phyloP scores from a whole-genome alignment of 2,329 filamentous ascomycete genomes.

The Lasiodiplodia citricola region DNA sequence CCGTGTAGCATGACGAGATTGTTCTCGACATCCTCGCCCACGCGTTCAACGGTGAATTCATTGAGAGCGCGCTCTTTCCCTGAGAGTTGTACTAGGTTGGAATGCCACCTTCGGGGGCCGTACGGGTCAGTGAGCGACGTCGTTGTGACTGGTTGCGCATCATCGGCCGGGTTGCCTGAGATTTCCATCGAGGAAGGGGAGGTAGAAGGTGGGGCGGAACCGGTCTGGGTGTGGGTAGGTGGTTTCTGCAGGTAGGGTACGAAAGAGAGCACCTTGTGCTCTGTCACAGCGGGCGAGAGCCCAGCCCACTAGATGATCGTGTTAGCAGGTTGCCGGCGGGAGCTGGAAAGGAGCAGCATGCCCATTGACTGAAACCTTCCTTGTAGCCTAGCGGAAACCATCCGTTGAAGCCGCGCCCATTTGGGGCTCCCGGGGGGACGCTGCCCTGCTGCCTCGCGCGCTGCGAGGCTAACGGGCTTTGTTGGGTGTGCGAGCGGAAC shows the following conservation, averaged over 20 bases:
- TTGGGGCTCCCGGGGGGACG: constrained; percentile 34
- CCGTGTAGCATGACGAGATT: constrained; percentile 95
- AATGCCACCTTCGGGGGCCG: constrained; percentile 84
- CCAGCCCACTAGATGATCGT: constrained; percentile 72
- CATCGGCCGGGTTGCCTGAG: constrained; percentile 39
- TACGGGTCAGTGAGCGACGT: constrained; percentile 70
- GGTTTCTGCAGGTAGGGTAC: constrained; percentile 80
- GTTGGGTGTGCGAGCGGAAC: constrained; percentile 40
- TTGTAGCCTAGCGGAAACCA: constrained; percentile 91
- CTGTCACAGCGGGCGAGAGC: constrained; percentile 80
- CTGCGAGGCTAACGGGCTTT: constrained; percentile 56
- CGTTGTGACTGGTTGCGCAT: constrained; percentile 52
- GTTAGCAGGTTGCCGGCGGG: background rate
- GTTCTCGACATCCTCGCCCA: constrained; percentile 79
- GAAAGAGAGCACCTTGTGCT: constrained; percentile 84
- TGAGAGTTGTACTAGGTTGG: constrained; percentile 79
- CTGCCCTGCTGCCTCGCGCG: constrained; percentile 46
- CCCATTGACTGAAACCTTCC: constrained; percentile 91
- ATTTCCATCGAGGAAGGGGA: constrained; percentile 48
- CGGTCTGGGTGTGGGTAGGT: constrained; percentile 70
- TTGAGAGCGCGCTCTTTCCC: constrained; percentile 89
- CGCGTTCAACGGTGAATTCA: constrained; percentile 87
- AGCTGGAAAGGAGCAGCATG: constrained; percentile 51
- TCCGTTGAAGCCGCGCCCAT: constrained; percentile 42
- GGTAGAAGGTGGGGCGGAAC: constrained; percentile 55